phyloP scores from a whole-genome alignment of 345 rosid species.

The Noccaea caerulescens region DNA sequence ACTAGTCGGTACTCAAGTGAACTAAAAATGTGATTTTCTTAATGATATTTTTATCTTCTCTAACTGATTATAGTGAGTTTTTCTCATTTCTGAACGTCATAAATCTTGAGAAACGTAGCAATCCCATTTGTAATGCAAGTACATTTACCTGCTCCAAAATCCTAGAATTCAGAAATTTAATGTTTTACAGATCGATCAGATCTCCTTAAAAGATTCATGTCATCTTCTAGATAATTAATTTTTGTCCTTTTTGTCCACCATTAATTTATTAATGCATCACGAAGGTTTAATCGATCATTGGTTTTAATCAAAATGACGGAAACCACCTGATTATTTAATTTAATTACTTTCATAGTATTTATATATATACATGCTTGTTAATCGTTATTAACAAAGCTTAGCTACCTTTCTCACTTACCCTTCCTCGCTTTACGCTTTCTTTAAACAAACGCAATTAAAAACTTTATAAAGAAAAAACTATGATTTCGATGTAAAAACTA shows the following conservation, averaged over 20 bases:
- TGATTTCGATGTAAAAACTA: constrained; percentile 26
- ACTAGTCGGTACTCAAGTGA: not conserved
- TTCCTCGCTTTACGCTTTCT: constrained; percentile 18
- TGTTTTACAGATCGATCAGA: constrained; percentile 14
- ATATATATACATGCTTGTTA: constrained; percentile 8
- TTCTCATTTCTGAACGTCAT: not conserved
- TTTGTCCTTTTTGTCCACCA: not conserved
- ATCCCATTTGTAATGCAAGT: not conserved
- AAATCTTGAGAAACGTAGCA: not conserved
- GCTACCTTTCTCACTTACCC: constrained; percentile 27
- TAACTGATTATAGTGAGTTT: not conserved
- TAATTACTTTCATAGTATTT: not conserved
- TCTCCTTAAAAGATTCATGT: not conserved
- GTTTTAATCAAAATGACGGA: constrained; percentile 16
- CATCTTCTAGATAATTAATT: not conserved
- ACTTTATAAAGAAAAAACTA: not conserved
- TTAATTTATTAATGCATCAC: constrained; percentile 8
- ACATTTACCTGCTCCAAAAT: constrained; percentile 8
- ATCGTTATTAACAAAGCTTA: constrained; percentile 20
- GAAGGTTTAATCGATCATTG: not conserved
- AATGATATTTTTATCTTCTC: not conserved
- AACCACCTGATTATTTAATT: constrained; percentile 18
- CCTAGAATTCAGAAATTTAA: not conserved
- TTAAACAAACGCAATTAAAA: constrained; percentile 18
- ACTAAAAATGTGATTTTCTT: too few relatives aligned